Conservation (phyloP, 2,329 filamentous ascomycete species). For the Cucurbitaria berberidis region DNA sequence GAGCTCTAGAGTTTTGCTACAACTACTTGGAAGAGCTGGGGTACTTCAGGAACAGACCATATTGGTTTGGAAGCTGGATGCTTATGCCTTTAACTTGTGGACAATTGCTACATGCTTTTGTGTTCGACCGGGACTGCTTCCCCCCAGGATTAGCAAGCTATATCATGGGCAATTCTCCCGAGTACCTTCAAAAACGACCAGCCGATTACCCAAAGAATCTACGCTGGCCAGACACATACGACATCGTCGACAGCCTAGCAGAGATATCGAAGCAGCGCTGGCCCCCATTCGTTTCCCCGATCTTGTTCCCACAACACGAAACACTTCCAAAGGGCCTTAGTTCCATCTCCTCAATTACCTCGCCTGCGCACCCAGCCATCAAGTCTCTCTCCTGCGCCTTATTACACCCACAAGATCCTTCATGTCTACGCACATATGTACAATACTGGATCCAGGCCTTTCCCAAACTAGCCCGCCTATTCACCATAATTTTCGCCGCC, state of each 20-base stretch:
- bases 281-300: constrained; percentile 88
- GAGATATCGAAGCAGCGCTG: constrained; percentile 82
- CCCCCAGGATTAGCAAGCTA: constrained; percentile 67
- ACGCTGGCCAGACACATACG: constrained; percentile 75
- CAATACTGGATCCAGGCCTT: constrained; percentile 87
- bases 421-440: constrained; percentile 84
- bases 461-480: constrained; percentile 77
- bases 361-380: constrained; percentile 85
- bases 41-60: constrained; percentile 71
- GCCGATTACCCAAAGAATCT: constrained; percentile 68
- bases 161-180: constrained; percentile 72
- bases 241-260: constrained; percentile 81
- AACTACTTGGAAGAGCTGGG: constrained; percentile 78
- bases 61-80: constrained; percentile 63
- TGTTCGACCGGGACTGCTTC: constrained; percentile 60
- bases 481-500: constrained; percentile 74
- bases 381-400: constrained; percentile 85
- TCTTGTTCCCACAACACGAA: constrained; percentile 74
- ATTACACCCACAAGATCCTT: constrained; percentile 86
- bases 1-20: constrained; percentile 84
- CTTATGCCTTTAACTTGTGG: constrained; percentile 58
- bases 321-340: constrained; percentile 71
- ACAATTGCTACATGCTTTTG: constrained; percentile 58
- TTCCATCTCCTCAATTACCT: constrained; percentile 76
- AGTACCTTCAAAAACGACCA: constrained; percentile 79